Evolutionary conservation across 2,329 filamentous ascomycete genomes (phyloP).

Genomic region (Cladobotryum mycophilum): DNA sequence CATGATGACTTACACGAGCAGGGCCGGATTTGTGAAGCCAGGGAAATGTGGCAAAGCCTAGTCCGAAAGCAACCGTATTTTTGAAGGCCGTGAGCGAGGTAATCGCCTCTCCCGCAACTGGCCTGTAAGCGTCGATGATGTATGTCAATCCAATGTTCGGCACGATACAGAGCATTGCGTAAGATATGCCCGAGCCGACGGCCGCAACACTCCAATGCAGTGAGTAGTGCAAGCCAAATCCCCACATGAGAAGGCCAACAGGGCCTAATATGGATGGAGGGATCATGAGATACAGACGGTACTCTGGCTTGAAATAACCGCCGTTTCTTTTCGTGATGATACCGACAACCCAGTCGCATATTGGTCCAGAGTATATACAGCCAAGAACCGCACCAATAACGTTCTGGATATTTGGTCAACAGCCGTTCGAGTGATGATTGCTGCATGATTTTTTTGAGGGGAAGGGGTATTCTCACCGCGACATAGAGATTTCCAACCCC

Average conservation of each 20-base stretch:
- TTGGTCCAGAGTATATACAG: constrained; percentile 1
- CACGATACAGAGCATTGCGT: background rate
- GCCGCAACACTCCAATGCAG: constrained; percentile 1
- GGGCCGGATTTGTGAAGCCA: background rate
- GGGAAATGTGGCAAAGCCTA: constrained; percentile 2
- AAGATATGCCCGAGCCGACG: background rate
- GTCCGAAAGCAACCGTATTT: background rate
- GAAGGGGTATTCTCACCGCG: background rate
- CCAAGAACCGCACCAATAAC: background rate
- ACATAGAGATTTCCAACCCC: constrained; percentile 2
- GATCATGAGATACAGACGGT: constrained; percentile 2
- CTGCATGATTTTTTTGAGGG: background rate
- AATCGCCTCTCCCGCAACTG: constrained; percentile 1
- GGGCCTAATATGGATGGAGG: background rate
- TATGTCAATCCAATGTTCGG: constrained; percentile 2
- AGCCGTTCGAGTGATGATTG: background rate
- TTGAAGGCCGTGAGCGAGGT: constrained; percentile 4
- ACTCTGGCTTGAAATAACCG: constrained; percentile 2
- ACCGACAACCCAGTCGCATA: background rate
- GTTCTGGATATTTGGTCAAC: background rate
- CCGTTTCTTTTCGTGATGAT: background rate
- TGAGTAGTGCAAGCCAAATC: background rate
- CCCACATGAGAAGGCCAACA: constrained; percentile 3
- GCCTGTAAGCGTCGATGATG: background rate
- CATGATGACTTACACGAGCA: background rate